phyloP scores from a whole-genome alignment of 208 protist species.

The Leptomonas pyrrhocoris region DNA sequence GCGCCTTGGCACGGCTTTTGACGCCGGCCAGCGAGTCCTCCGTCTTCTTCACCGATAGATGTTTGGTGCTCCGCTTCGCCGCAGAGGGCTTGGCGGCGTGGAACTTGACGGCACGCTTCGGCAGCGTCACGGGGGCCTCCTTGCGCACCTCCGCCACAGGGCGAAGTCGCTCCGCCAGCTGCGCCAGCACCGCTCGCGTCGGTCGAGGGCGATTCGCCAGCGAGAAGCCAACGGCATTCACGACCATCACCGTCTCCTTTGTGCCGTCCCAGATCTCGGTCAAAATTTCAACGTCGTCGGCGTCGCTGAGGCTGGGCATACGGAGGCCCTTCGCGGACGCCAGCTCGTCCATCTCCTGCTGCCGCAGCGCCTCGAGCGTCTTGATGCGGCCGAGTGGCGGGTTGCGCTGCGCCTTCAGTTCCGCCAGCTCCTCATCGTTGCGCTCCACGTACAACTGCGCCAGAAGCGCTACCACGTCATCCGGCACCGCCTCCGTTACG shows the following conservation, averaged over 20 bases:
- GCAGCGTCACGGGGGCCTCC: conserved; percentile 36
- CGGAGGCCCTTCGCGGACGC: conserved; percentile 58
- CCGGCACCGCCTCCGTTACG: conserved; percentile 32
- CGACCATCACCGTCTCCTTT: conserved; percentile 50
- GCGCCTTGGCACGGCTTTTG: conserved; percentile 28
- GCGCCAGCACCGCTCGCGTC: conserved; percentile 25
- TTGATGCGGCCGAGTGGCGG: conserved; percentile 67
- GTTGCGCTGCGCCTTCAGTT: conserved; percentile 58
- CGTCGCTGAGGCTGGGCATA: conserved; percentile 54
- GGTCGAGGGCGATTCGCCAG: conserved; percentile 17
- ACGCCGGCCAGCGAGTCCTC: conserved; percentile 29
- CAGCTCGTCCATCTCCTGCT: conserved; percentile 59
- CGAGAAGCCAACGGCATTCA: conserved; percentile 26
- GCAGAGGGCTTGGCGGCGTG: conserved; percentile 18
- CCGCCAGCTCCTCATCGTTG: conserved; percentile 61
- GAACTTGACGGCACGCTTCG: conserved; percentile 48
- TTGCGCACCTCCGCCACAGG: conserved; percentile 61
- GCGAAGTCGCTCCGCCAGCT: conserved; percentile 39
- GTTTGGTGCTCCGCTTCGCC: conserved; percentile 12
- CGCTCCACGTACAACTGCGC: conserved; percentile 66
- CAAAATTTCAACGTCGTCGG: conserved; percentile 68
- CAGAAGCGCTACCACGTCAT: conserved; percentile 46
- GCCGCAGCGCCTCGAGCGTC: conserved; percentile 58
- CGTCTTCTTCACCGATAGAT: conserved; percentile 58
- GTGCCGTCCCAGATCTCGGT: conserved; percentile 78